Percentiles rank a stretch among this genome's conserved stretches.
phyloP scores from a whole-genome alignment of 441 rosid species.

The Erodium moschatum region DNA sequence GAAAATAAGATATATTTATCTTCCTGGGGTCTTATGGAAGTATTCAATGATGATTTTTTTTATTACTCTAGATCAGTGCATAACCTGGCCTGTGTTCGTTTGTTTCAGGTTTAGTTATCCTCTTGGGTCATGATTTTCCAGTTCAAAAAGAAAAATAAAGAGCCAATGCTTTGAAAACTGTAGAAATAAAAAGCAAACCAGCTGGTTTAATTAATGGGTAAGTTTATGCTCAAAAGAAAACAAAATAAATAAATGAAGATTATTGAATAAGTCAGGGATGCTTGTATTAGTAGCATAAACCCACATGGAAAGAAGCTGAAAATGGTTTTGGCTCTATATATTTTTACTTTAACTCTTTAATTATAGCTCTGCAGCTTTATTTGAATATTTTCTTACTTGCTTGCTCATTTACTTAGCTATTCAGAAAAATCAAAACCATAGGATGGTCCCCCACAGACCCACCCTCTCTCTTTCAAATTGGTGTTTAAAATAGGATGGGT shows the following conservation, averaged over 20 bases:
- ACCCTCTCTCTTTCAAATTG: not conserved
- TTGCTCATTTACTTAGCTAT: slow-evolving; percentile 8
- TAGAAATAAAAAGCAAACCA: not conserved
- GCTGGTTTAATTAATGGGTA: not conserved
- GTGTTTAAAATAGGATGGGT: not conserved
- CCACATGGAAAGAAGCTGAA: not conserved
- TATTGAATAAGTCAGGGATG: not conserved
- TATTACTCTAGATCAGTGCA: no score
- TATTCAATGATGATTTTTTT: no score
- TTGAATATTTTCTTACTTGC: slow-evolving; percentile 7
- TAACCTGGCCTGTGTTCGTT: no score
- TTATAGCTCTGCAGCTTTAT: slow-evolving; percentile 19
- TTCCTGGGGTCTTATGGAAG: no score
- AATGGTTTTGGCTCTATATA: slow-evolving; percentile 1
- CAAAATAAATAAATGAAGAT: slow-evolving; percentile 1
- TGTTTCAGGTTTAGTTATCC: not conserved
- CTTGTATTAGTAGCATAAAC: not conserved
- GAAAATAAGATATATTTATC: no score
- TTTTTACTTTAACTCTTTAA: not conserved
- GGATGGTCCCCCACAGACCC: slow-evolving; percentile 15
- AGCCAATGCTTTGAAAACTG: not conserved
- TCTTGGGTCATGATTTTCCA: not conserved
- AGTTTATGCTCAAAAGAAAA: not conserved
- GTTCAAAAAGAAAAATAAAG: not conserved
- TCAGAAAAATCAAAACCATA: slow-evolving; percentile 7